Conservation (phyloP, 129 eudicot genomes). For the Saposhnikovia divaricata region DNA sequence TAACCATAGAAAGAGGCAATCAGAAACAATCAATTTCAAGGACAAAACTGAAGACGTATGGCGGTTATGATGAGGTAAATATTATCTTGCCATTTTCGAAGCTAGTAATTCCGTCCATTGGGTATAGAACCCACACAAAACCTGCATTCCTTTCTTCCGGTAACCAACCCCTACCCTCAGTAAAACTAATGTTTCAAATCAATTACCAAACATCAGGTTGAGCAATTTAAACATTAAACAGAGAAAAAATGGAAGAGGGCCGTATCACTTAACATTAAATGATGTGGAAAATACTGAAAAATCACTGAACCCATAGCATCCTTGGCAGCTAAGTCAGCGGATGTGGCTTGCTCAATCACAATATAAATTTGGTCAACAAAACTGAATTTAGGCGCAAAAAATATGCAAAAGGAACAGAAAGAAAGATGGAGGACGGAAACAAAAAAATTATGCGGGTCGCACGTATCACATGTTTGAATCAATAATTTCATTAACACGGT, state of each 20-base stretch:
- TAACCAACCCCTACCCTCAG: not conserved
- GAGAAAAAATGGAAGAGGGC: not conserved
- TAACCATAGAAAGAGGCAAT: not conserved
- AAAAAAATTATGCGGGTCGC: not conserved
- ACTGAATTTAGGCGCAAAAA: not conserved
- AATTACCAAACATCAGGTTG: not conserved
- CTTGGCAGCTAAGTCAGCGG: not conserved
- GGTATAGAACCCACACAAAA: not conserved
- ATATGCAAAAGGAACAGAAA: not conserved
- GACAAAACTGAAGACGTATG: not conserved
- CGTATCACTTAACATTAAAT: not conserved
- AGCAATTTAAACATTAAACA: not conserved
- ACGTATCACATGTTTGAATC: too few relatives aligned
- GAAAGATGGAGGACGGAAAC: not conserved
- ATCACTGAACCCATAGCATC: not conserved
- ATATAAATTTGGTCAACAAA: not conserved
- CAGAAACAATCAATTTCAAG: not conserved
- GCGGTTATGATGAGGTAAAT: not conserved
- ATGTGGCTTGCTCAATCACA: not conserved
- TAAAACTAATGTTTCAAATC: not conserved
- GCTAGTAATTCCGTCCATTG: not conserved
- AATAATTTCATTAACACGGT: too few relatives aligned
- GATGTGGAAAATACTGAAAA: not conserved
- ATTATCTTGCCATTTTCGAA: not conserved
- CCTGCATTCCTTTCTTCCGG: not conserved